phyloP scores from a whole-genome alignment of 2,329 filamentous ascomycete genomes.

The Helotiales sp. region DNA sequence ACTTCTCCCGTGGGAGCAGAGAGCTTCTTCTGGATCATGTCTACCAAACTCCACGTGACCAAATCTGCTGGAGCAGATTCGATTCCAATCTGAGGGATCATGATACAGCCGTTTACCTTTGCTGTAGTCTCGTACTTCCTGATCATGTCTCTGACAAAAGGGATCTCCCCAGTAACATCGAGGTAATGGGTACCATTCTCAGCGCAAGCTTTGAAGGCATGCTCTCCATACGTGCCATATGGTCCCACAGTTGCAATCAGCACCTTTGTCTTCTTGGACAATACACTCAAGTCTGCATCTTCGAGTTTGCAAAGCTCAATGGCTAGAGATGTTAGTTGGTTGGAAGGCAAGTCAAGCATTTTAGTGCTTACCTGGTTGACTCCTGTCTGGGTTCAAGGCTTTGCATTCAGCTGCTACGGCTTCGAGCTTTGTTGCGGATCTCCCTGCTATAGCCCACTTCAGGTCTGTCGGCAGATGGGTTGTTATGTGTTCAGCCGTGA shows the following conservation, averaged over 20 bases:
- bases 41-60: constrained; percentile 56
- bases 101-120: constrained; percentile 58
- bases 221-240: constrained; percentile 61
- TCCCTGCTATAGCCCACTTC: constrained; percentile 87
- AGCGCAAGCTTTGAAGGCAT: constrained; percentile 65
- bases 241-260: constrained; percentile 65
- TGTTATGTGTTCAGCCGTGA: constrained; percentile 77
- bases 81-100: constrained; percentile 66
- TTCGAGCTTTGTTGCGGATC: constrained; percentile 77
- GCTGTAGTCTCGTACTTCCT: constrained; percentile 60
- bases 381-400: constrained; percentile 69
- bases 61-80: constrained; percentile 68
- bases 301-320: constrained; percentile 59
- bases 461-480: constrained; percentile 73
- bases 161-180: constrained; percentile 65
- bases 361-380: constrained; percentile 64
- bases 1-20: constrained; percentile 58
- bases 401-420: constrained; percentile 70
- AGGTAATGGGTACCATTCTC: constrained; percentile 68
- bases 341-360: too few relatives aligned
- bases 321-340: constrained; percentile 43
- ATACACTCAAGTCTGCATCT: constrained; percentile 50
- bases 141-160: constrained; percentile 64
- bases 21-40: constrained; percentile 55
- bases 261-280: constrained; percentile 61